Conservation (phyloP, 768 basidiomycete species). For the Lyophyllum semitale region DNA sequence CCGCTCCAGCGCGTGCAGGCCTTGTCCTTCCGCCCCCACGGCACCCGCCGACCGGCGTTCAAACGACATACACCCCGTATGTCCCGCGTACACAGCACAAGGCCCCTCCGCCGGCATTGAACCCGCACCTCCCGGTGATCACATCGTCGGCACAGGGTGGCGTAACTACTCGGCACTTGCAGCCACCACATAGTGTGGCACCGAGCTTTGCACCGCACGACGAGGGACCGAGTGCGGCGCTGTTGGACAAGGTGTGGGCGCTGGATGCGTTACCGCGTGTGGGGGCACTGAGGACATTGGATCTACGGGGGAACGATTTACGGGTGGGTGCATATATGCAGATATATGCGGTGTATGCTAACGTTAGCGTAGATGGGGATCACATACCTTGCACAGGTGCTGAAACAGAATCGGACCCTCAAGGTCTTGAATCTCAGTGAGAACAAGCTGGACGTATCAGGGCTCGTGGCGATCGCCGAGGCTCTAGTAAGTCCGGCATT, state of each 20-base stretch:
- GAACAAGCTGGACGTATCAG: slow-evolving; percentile 86
- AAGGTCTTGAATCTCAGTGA: slow-evolving; percentile 94
- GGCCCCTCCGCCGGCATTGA: slow-evolving; percentile 40
- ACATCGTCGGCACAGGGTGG: slow-evolving; percentile 62
- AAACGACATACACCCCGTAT: slow-evolving; percentile 83
- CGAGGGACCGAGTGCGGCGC: slow-evolving; percentile 66
- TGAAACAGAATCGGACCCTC: slow-evolving; percentile 93
- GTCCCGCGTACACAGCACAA: slow-evolving; percentile 46
- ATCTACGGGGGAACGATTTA: slow-evolving; percentile 91
- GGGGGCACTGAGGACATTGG: slow-evolving; percentile 85
- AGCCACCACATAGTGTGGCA: slow-evolving; percentile 15
- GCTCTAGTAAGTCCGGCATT: slow-evolving; percentile 67
- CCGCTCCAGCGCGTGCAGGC: slow-evolving; percentile 26
- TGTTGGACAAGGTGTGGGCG: slow-evolving; percentile 88
- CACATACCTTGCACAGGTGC: slow-evolving; percentile 88
- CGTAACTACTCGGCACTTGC: slow-evolving; percentile 46
- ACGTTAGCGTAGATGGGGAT: slow-evolving; percentile 61
- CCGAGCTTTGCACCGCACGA: slow-evolving; percentile 34
- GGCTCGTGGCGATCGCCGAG: slow-evolving; percentile 82
- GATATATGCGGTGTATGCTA: background rate
- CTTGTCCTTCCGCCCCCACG: slow-evolving; percentile 39
- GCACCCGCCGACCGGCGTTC: slow-evolving; percentile 50
- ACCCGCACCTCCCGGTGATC: slow-evolving; percentile 65
- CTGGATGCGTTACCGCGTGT: slow-evolving; percentile 84
- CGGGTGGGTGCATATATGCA: slow-evolving; percentile 54